phyloP scores from a whole-genome alignment of 352 stramenopile genomes.

The Phytophthora pini region DNA sequence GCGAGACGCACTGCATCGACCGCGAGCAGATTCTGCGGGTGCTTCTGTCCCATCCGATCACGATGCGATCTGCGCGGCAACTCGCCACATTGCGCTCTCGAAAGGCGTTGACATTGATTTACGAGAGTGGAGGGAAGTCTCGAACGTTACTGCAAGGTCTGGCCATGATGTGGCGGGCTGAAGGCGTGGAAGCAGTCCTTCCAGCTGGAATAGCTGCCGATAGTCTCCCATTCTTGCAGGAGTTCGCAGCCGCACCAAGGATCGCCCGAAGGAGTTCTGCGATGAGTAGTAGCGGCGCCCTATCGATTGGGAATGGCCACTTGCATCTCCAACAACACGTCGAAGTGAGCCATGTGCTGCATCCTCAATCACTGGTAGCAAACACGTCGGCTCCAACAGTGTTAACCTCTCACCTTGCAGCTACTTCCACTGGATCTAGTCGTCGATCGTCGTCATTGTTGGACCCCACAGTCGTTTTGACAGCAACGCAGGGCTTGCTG shows the following conservation, averaged over 20 bases:
- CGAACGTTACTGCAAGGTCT: conserved; percentile 69
- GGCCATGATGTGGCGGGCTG: conserved; percentile 64
- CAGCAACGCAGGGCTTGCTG: not conserved
- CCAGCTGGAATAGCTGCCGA: conserved; percentile 40
- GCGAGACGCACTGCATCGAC: conserved; percentile 74
- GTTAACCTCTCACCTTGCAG: not conserved
- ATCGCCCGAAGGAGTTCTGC: not conserved
- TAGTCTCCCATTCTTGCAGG: conserved; percentile 49
- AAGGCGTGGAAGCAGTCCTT: conserved; percentile 57
- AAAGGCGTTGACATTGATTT: conserved; percentile 64
- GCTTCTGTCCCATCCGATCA: conserved; percentile 61
- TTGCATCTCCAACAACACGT: conserved; percentile 11
- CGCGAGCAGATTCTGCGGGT: conserved; percentile 55
- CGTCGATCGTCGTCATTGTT: not conserved
- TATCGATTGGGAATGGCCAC: not conserved
- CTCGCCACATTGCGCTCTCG: conserved; percentile 55
- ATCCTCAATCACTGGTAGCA: too few relatives aligned
- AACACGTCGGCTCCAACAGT: conserved; percentile 13
- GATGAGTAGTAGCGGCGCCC: not conserved
- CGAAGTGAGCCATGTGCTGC: conserved; percentile 3
- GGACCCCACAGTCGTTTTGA: conserved; percentile 2
- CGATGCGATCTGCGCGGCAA: conserved; percentile 65
- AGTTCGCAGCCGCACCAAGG: conserved; percentile 32
- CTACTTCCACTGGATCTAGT: not conserved
- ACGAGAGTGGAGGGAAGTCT: conserved; percentile 63